These are phyloP conservation scores for Saccharomycopsis vini DNA, from an alignment of 805 yeast genomes.

Conservation along the genomic window DNA sequence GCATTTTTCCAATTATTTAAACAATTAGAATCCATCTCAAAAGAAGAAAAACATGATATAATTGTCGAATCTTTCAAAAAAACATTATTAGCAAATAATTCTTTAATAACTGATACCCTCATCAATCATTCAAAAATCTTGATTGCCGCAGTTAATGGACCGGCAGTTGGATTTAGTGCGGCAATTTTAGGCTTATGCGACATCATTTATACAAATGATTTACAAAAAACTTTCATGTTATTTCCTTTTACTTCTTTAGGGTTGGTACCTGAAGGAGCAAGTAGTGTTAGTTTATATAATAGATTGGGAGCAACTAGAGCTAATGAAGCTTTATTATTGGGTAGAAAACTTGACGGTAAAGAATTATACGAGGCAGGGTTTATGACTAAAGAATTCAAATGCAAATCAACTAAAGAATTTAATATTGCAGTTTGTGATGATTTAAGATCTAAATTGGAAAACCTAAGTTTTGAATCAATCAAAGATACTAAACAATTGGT, in stretches of 20 bases:
- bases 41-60: too few relatives aligned
- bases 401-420: constrained; percentile 37
- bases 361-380: constrained; percentile 47
- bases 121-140: constrained; percentile 64
- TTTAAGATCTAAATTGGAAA: constrained; percentile 28
- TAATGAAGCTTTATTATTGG: constrained; percentile 61
- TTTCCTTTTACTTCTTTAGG: constrained; percentile 83
- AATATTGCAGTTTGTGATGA: constrained; percentile 33
- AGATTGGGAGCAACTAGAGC: constrained; percentile 69
- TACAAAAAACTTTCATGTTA: constrained; percentile 44
- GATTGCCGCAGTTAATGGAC: constrained; percentile 74
- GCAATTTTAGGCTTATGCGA: constrained; percentile 69
- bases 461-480: constrained; percentile 39
- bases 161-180: constrained; percentile 72
- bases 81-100: constrained; percentile 58
- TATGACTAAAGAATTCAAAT: constrained; percentile 33
- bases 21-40: constrained; percentile 4
- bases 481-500: constrained; percentile 37
- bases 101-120: constrained; percentile 57
- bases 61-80: background rate
- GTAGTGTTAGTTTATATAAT: constrained; percentile 56
- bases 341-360: constrained; percentile 54
- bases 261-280: constrained; percentile 73
- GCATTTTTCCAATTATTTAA: too few relatives aligned
- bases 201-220: constrained; percentile 56